Evolutionary conservation across 1,139 yeast genomes (phyloP), one percentile per base, ranked within the genome.

Genomic region (Saccharomyces pastorianus): DNA sequence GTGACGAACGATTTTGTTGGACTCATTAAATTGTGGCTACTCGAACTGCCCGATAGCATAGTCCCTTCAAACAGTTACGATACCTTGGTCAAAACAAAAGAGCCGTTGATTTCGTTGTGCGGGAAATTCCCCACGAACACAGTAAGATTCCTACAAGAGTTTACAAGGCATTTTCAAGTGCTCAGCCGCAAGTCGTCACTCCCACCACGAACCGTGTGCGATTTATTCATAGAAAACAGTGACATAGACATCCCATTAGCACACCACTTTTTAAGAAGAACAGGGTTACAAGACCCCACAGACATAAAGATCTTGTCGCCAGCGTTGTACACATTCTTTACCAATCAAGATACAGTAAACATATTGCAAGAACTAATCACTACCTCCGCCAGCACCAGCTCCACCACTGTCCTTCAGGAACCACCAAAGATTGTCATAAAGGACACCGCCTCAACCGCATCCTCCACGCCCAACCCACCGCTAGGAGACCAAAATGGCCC

Each of bases 21-120:
- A 11, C 56, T 69, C 41, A 50, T 71, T 38, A 71, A 70, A 53
- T 54, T 66, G 23, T 71, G 72, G 69, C 57, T 71, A 26, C 50
- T 71, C 25, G 75, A 72, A 54, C 54, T 71, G 27, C 72, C 73
- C 0, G 72, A 71, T 50, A 66, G 73, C 55, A 51, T 71, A 23
- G 56, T 71, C 0, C 71, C 73, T 6, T 61, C 65, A 53, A 60
- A 63, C 2, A 58, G 63, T n/a, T 67, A 62, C 51, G 71, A 69
- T 27, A 53, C 60, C 6, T 48, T 67, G 29, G 51, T 54, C 20
- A 55, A 49, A 14, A 9, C 42, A 34, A 8, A 34, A 14, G 20
- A 14, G 23, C 42, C 42, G 42, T 14, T 34, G 42, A 34, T 34
- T 34, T 8, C 42, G 11, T 34, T 34, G 2, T 34, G 42, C 7